Evolutionary conservation across 1,284 basidiomycete genomes (phyloP), one percentile per base, ranked within the genome.

Genomic region (Austropuccinia psidii): DNA sequence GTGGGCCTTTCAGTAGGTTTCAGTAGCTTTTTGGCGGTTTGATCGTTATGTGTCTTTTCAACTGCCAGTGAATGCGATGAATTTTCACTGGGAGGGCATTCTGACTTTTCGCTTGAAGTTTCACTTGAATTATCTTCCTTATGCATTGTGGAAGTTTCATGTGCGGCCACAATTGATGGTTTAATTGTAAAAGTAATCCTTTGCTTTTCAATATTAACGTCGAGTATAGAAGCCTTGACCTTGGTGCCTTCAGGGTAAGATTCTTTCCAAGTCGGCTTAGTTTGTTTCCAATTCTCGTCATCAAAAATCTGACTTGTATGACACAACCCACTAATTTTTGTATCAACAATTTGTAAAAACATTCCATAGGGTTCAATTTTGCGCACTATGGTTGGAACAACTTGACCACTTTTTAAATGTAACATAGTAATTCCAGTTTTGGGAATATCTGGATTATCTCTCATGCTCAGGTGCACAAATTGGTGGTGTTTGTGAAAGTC

Each of bases 151-250:
- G n/a, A 41, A 33, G 33, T n/a, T 35, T 55, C 54, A 31, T 73
- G 60, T 15, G 15, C 37, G 19, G 47, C 47, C 7, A 74, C 52
- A 1, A 41, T 33, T 6, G 72, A 66, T 31, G 90, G 91, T 82
- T 96, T 98, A 75, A 98, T 84, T 67, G 91, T 89, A 54, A 98
- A 86, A 55, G 90, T 90, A 76, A 98, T 87, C 66, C 89, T 89
- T 60, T 85, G 86, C 81, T 90, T 93, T 76, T 87, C 86, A 4
- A 78, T 77, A 78, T 94, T 88, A 58, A 95, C 84, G 11, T 85
- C 85, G 58, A 90, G 81, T 57, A 98, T 85, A 55, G 89, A 82
- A 0, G 90, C 91, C 80, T 89, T 90, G 74, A 98, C 90, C 45
- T 84, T 84, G 81, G 98, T 93, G 19, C 92, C 92, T 80, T 90